Evolutionary conservation across 2,329 filamentous ascomycete species (phyloP).

Genomic region (Clarireedia homoeocarpa): DNA sequence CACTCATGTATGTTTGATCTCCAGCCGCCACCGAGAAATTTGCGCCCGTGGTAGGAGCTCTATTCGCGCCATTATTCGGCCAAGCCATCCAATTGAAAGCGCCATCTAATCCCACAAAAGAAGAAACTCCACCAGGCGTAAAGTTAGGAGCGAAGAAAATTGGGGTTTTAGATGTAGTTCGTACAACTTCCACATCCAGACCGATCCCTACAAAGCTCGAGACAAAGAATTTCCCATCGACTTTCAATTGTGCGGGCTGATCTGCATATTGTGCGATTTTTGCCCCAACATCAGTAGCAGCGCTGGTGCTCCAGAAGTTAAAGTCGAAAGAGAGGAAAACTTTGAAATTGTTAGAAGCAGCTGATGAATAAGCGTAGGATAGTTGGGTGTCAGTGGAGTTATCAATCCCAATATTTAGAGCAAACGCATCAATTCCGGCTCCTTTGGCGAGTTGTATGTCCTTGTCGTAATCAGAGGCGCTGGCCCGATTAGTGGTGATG

Average conservation of each 20-base stretch:
- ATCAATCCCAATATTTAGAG: constrained; percentile 28
- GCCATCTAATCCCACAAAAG: neutral
- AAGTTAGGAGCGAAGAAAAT: constrained; percentile 12
- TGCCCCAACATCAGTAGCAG: constrained; percentile 16
- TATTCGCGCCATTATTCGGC: constrained; percentile 7
- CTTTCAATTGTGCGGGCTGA: constrained; percentile 29
- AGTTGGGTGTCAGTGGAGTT: constrained; percentile 26
- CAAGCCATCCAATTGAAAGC: constrained; percentile 9
- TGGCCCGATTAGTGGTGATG: constrained; percentile 14
- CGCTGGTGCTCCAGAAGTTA: constrained; percentile 10
- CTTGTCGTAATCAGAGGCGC: constrained; percentile 12
- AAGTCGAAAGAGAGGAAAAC: constrained; percentile 31
- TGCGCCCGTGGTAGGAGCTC: neutral
- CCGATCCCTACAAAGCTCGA: constrained; percentile 46
- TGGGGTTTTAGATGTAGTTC: constrained; percentile 19
- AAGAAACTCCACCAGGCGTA: neutral
- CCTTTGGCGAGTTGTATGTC: constrained; percentile 19
- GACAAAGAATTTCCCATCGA: constrained; percentile 30
- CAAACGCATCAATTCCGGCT: constrained; percentile 31
- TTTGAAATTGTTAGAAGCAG: constrained; percentile 23
- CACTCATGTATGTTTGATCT: neutral
- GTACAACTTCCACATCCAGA: constrained; percentile 32
- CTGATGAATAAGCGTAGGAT: constrained; percentile 24
- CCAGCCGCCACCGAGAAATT: neutral
- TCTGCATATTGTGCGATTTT: constrained; percentile 26